Conservation (phyloP, 352 stramenopile species). For the Globisporangium perplexum region DNA sequence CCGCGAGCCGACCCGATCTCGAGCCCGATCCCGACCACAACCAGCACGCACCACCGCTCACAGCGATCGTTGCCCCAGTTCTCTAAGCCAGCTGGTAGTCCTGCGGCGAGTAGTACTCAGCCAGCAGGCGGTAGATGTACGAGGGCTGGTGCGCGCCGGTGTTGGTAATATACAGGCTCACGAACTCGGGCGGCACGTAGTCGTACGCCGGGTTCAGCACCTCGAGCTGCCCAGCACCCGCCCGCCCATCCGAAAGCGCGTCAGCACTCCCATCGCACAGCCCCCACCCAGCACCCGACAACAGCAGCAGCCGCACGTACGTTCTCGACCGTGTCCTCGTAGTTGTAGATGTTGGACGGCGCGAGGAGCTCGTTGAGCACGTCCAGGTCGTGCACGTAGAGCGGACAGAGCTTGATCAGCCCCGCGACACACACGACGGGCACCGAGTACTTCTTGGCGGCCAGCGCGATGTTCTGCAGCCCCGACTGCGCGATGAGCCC, state of each 20-base stretch:
- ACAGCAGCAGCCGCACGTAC: conserved; percentile 27
- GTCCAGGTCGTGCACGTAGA: conserved; percentile 98
- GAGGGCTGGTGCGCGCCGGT: conserved; percentile 97
- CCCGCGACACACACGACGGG: conserved; percentile 96
- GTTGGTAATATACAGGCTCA: conserved; percentile 98
- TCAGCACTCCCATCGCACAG: neutral
- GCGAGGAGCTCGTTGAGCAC: conserved; percentile 90
- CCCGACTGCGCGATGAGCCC: conserved; percentile 94
- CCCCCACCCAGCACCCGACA: neutral
- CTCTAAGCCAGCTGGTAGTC: conserved; percentile 87
- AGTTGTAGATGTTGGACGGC: conserved; percentile 86
- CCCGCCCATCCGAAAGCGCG: too few relatives aligned
- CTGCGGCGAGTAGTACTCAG: conserved; percentile 97
- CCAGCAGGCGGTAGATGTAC: conserved; percentile 98
- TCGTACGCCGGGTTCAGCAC: conserved; percentile 97
- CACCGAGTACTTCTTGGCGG: conserved; percentile 95
- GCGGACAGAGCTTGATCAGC: conserved; percentile 97
- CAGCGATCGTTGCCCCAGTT: too few relatives aligned
- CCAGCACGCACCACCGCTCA: too few relatives aligned
- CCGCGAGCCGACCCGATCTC: too few relatives aligned
- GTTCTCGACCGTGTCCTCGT: conserved; percentile 86
- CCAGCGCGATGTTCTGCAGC: conserved; percentile 94
- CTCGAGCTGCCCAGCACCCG: too few relatives aligned
- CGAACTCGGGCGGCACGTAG: conserved; percentile 96
- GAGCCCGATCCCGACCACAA: too few relatives aligned